Percentiles rank a stretch among this genome's conserved stretches.
These are phyloP conservation scores for Aphanomyces stellatus DNA, from an alignment of 352 stramenopile genomes.

Conservation along the genomic window DNA sequence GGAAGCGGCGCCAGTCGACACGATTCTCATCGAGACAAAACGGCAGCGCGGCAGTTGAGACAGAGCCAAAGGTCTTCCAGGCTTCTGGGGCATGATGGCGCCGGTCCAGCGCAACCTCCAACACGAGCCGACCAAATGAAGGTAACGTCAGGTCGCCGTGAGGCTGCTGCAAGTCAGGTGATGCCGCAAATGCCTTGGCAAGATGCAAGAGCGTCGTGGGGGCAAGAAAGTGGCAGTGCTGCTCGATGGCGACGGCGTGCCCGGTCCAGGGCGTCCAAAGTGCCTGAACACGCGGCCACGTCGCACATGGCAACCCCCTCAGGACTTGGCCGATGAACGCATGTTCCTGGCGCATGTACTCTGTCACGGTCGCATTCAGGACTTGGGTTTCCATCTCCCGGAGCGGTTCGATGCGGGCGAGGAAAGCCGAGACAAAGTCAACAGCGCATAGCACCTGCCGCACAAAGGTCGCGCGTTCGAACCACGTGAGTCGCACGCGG, in stretches of 20 bases:
- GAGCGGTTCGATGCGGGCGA: neutral
- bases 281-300: constrained; percentile 2
- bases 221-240: neutral
- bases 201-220: neutral
- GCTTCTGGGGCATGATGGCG: neutral
- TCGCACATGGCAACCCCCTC: neutral
- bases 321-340: constrained; percentile 1
- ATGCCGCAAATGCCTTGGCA: neutral
- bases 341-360: constrained; percentile 11
- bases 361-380: neutral
- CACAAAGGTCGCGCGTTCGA: neutral
- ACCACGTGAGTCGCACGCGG: neutral
- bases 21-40: neutral
- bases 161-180: neutral
- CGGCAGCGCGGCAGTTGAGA: neutral
- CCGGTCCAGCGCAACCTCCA: neutral
- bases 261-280: neutral
- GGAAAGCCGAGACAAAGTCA: neutral
- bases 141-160: neutral
- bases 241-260: neutral
- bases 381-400: neutral
- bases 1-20: constrained; percentile 9
- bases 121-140: neutral
- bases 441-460: neutral
- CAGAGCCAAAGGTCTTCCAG: neutral